phyloP scores from a whole-genome alignment of 495 filamentous ascomycete species.

The Penicillium cinerascens region DNA sequence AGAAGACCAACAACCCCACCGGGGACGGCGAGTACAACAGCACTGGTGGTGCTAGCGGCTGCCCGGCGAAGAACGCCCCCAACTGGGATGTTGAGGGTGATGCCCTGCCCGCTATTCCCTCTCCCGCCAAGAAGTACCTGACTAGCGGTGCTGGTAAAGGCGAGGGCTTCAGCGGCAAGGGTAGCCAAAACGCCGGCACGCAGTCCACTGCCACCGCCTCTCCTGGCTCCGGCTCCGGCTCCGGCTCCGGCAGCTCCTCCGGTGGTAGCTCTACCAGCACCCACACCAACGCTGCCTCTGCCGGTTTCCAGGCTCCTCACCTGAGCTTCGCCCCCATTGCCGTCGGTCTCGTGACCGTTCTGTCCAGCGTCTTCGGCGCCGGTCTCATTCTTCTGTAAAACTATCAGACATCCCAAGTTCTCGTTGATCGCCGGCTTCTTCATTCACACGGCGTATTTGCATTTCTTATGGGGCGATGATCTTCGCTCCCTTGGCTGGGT shows the following conservation, averaged over 20 bases:
- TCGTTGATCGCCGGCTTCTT: not conserved
- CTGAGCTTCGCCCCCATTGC: constrained; percentile 53
- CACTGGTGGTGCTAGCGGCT: constrained; percentile 59
- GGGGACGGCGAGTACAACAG: constrained; percentile 77
- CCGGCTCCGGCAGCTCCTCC: constrained; percentile 4
- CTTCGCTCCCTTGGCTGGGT: not conserved
- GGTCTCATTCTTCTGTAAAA: constrained; percentile 46
- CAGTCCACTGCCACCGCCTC: constrained; percentile 58
- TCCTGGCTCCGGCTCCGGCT: constrained; percentile 56
- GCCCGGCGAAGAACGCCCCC: constrained; percentile 59
- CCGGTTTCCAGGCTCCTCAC: constrained; percentile 38
- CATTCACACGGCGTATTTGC: constrained; percentile 14
- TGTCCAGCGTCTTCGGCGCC: constrained; percentile 63
- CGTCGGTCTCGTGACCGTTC: constrained; percentile 50
- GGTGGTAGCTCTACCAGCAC: not conserved
- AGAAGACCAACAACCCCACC: constrained; percentile 57
- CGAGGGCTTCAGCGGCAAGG: constrained; percentile 65
- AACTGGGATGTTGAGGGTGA: constrained; percentile 71
- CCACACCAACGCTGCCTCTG: constrained; percentile 43
- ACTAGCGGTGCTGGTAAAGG: constrained; percentile 68
- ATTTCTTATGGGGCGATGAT: constrained; percentile 11
- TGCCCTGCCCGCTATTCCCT: constrained; percentile 72
- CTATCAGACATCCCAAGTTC: not conserved
- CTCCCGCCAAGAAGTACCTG: constrained; percentile 64
- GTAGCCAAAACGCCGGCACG: constrained; percentile 67